Base-by-base conservation (phyloP, 495 filamentous ascomycete genomes). In the Hypoxylon cercidicola region DNA sequence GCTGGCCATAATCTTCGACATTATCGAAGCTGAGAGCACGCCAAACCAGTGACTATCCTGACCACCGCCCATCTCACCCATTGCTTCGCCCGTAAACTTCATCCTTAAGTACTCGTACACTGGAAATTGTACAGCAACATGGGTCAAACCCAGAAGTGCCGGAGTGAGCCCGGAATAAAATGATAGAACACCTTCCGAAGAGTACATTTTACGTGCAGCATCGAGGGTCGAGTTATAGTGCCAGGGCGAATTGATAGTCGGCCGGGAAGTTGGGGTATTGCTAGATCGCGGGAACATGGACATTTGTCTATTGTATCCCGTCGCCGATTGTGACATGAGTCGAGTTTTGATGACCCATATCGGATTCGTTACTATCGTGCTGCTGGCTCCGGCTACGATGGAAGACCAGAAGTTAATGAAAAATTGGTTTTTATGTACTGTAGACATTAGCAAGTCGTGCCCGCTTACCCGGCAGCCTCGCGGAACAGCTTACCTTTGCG, bases 291-390 rank as follows among this genome's bases (percentile, higher is more conserved):
- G 78, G 48, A 77, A 78, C 25, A 77, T 61, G 9, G 78, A 79
- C 60, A 76, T 67, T 40, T 75, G 72, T 64, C 57, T 68, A 21
- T 73, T 66, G 25, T 71, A 68, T 10, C 75, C 72, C 47, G 69
- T 62, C 11, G 67, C 69, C 5, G 87, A 83, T 70, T 98, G 94
- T 3, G 96, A 95, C 94, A 97, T 97, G 37, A 99, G 84, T 60
- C 95, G 85, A 30, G 95, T 99, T 74, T 99, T 99, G 78, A 99
- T 96, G 23, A 99, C 96, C 95, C 95, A 99, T 58, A 99, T 99
- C 0, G 95, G 95, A 76, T 99, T 99, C n/a, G 95, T 99, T 55
- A 85, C 90, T 62, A 98, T 85, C 3, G 96, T 98, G 54, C 92
- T 96, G 74, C 90, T 97, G 54, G 89, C 92, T 15, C 95, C 95